Evolutionary conservation across 164 flowering plant genomes (phyloP).

Genomic region (Cinnamomum micranthum): DNA sequence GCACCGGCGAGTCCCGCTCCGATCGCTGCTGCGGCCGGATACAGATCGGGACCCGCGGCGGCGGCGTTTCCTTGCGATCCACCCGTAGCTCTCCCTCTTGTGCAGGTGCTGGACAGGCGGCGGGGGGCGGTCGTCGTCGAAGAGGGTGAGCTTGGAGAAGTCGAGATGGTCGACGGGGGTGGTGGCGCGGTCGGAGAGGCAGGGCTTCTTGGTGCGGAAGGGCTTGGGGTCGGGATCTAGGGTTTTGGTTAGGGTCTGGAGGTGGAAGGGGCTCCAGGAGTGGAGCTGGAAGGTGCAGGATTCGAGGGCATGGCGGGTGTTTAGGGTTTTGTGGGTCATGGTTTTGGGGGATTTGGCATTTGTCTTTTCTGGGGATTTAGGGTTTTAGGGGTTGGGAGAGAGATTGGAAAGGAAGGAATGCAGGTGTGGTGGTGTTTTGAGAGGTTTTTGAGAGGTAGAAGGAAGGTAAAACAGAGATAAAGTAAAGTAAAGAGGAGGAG

Average conservation of each 20-base stretch:
- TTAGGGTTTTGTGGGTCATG: constrained; percentile 48
- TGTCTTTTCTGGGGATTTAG: no score
- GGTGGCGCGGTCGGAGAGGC: constrained; percentile 64
- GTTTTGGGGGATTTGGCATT: background rate
- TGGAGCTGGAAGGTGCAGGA: constrained; percentile 74
- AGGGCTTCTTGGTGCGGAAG: constrained; percentile 48
- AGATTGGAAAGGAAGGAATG: background rate
- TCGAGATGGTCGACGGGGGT: constrained; percentile 42
- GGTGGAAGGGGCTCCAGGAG: constrained; percentile 73
- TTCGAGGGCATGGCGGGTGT: constrained; percentile 50
- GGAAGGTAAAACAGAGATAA: background rate
- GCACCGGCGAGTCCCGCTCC: constrained; percentile 63
- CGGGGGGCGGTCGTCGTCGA: constrained; percentile 47
- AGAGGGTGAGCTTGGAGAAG: constrained; percentile 53
- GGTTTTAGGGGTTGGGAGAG: background rate
- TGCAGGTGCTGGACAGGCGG: constrained; percentile 6
- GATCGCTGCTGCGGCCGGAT: constrained; percentile 83
- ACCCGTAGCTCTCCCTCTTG: constrained; percentile 28
- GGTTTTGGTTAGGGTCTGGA: constrained; percentile 31
- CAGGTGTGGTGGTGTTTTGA: background rate
- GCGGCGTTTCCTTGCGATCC: constrained; percentile 54
- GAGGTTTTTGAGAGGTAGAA: background rate
- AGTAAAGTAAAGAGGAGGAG: no score
- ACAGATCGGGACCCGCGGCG: constrained; percentile 82
- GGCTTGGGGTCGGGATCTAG: constrained; percentile 24